Evolutionary conservation across 31 red algal genomes (phyloP), one percentile per base, ranked within the genome.

Genomic region (Bonnemaisonia californica): DNA sequence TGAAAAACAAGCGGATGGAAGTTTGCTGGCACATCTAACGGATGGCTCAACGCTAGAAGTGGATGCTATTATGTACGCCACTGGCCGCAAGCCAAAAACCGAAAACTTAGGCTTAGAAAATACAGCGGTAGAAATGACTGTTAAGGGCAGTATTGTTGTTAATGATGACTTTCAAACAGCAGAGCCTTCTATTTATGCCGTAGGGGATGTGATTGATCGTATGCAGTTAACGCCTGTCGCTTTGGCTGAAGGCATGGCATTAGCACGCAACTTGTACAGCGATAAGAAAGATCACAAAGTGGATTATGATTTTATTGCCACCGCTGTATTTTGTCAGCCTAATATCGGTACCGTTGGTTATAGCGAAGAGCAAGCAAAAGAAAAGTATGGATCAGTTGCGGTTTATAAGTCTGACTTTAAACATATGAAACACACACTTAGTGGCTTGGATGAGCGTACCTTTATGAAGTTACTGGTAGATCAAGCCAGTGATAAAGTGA

Each of bases 401-500:
- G 57, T 92, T 66, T 94, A 87, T 57, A 76, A 61, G 9, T 57
- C 66, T 9, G 47, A 27, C n/a, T 94, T 94, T 40, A 55, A 30
- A 28, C 86, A 76, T 2, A 55, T 94, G 40, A 88, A 87, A 38
- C 81, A 94, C 38, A 87, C 87, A 3, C 77, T 87, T 19, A 77
- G 78, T 3, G 27, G 48, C 0, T 36, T 39, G 13, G 73, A 86
- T 13, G 41, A 54, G 27, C 57, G 57, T n/a, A 87, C 64, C 24
- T 72, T 91, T 38, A 85, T 91, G 80, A 94, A 94, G 80, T 57
- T 94, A 23, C 24, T 94, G 18, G 91, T 91, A 3, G 69, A 87
- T 22, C 78, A 77, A 56, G 3, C 39, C 16, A 87, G 67, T 27
- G 71, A 85, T 23, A 34, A 39, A 19, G 91, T 94, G 31, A 36